phyloP scores from a whole-genome alignment of 73 alveolate species.

The Blepharisma japonicum region DNA sequence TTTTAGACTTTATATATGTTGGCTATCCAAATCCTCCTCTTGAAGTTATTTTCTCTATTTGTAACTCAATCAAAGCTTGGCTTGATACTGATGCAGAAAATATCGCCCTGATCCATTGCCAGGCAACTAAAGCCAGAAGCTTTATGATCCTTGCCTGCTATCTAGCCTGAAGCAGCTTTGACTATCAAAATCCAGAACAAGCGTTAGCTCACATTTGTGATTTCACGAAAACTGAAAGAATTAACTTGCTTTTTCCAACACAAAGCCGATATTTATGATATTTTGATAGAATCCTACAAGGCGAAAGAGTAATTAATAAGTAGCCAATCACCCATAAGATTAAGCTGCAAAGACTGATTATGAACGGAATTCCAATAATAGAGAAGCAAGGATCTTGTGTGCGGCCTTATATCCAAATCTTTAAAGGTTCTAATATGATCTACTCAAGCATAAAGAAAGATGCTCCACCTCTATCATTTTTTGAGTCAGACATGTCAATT shows the following conservation, averaged over 20 bases:
- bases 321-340: slow-evolving; percentile 5
- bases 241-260: not conserved
- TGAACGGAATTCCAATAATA: slow-evolving; percentile 12
- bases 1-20: slow-evolving; percentile 14
- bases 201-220: not conserved
- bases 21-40: slow-evolving; percentile 31
- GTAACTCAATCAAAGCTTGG: slow-evolving; percentile 12
- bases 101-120: slow-evolving; percentile 24
- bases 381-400: slow-evolving; percentile 17
- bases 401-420: slow-evolving; percentile 19
- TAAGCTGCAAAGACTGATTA: not conserved
- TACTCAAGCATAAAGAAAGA: not conserved
- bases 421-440: not conserved
- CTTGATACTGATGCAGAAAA: slow-evolving; percentile 12
- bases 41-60: not conserved
- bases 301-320: not conserved
- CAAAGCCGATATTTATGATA: not conserved
- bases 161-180: slow-evolving; percentile 13
- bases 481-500: not conserved
- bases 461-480: not conserved
- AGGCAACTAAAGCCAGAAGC: slow-evolving; percentile 18
- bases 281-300: not conserved
- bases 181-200: not conserved
- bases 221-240: not conserved
- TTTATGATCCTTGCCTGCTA: slow-evolving; percentile 8